These are phyloP conservation scores for Hypericum androsaemum DNA, from an alignment of 345 rosid species.

Conservation along the genomic window DNA sequence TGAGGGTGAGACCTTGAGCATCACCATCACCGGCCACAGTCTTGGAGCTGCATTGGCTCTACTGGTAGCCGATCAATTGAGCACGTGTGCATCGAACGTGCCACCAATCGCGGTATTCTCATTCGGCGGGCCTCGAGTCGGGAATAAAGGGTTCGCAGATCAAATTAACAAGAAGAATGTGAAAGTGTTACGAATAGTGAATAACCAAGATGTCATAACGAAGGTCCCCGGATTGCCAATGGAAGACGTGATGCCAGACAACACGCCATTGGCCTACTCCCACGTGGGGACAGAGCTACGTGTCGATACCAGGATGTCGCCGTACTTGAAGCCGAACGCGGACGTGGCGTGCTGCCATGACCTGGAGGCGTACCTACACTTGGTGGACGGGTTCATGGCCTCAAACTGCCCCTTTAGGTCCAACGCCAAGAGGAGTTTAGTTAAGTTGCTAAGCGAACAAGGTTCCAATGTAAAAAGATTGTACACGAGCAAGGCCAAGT, in stretches of 20 bases:
- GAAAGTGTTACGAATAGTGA: conserved; percentile 21
- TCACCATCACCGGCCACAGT: conserved; percentile 26
- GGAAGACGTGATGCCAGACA: conserved; percentile 8
- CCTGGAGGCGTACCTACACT: conserved; percentile 24
- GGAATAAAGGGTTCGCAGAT: conserved; percentile 17
- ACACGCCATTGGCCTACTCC: conserved; percentile 18
- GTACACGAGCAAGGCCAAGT: conserved; percentile 57
- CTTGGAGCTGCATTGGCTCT: conserved; percentile 24
- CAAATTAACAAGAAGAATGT: conserved; percentile 11
- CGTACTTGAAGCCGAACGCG: conserved; percentile 23
- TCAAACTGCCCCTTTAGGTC: conserved; percentile 75
- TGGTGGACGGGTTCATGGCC: conserved; percentile 72
- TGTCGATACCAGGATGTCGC: conserved; percentile 19
- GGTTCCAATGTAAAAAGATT: conserved; percentile 66
- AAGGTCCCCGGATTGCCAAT: conserved; percentile 20
- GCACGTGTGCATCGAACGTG: conserved; percentile 6
- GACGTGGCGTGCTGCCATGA: conserved; percentile 31
- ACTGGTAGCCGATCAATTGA: conserved; percentile 17
- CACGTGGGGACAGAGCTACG: conserved; percentile 23
- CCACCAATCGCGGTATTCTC: conserved; percentile 25
- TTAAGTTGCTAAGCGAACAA: conserved; percentile 61
- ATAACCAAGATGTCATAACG: conserved; percentile 20
- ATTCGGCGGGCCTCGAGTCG: conserved; percentile 23
- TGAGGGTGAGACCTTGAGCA: conserved; percentile 22
- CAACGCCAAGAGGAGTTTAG: conserved; percentile 85